Evolutionary conservation across 371 early-diverging fungal species (phyloP), one percentile per base, ranked within the genome.

Genomic region (Rhizopus delemar): DNA sequence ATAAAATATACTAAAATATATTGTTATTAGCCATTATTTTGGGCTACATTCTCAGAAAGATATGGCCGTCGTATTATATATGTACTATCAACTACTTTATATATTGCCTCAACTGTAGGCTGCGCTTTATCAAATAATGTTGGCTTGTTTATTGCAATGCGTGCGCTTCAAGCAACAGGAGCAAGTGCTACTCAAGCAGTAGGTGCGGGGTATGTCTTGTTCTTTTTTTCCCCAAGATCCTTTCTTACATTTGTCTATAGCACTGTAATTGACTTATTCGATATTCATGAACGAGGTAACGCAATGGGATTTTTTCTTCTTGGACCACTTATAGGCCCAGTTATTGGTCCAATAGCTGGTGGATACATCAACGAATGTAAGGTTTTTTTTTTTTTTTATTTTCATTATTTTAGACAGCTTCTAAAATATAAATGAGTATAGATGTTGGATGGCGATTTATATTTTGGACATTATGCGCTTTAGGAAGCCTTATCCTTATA

Each of bases 181-280:
- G 79, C 89, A 8, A 86, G 89, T 29, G 89, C 90, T 9, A 84
- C 86, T 22, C 82, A 86, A 54, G 81, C 86, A 11, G 83, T 91
- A 4, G 91, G 91, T 2, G 89, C 90, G 36, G 92, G 90, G 49
- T 83, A 82, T 8, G 75, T n/a, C 5, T 4, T 31, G 13, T 53
- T 9, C 11, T 28, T 45, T 36, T 9, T 11, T 33, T 13, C 39
- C 8, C 5, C 3, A 29, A 5, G 31, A 9, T 50, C 8, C 8
- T 7, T 5, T 35, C 34, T 41, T 33, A 12, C 39, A 9, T 29
- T 28, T 35, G 28, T 38, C 11, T 38, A 0, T 61, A 78, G 79
- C 4, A 79, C 79, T 0, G 68, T 66, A 7, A 65, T 71, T 0
- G 72, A 70, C 53, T 53, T 70, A 11, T 74, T 73, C 60, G 51